Evolutionary conservation across 176 grass and related monocot species (phyloP).

Genomic region (bread wheat (Triticum aestivum)): DNA sequence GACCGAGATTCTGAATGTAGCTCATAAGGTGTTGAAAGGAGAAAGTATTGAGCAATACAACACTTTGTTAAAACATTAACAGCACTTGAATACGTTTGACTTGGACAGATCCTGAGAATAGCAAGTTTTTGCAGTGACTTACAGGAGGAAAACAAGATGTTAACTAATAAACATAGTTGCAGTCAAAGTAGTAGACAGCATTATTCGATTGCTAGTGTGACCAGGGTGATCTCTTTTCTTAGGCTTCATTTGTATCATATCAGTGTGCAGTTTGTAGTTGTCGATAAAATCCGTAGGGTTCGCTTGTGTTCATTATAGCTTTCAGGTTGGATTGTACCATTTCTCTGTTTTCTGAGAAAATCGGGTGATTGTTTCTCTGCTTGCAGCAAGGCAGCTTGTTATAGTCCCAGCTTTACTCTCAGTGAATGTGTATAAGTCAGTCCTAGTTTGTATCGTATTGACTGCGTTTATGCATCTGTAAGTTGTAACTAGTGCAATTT

Average conservation of each 20-base stretch:
- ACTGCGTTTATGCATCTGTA: not conserved
- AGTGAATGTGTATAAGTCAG: not conserved
- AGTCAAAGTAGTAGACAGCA: slow-evolving; percentile 12
- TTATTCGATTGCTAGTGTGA: slow-evolving; percentile 28
- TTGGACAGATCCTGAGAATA: not conserved
- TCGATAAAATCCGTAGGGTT: not conserved
- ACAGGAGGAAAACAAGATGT: not conserved
- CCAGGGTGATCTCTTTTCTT: not conserved
- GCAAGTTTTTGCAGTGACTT: not conserved
- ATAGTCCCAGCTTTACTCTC: not conserved
- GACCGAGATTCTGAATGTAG: slow-evolving; percentile 61
- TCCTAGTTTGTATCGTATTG: slow-evolving; percentile 11
- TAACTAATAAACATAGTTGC: slow-evolving; percentile 7
- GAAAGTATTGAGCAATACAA: slow-evolving; percentile 36
- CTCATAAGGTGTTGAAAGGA: slow-evolving; percentile 61
- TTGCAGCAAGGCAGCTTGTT: not conserved
- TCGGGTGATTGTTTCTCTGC: slow-evolving; percentile 16
- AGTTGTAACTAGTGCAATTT: not conserved
- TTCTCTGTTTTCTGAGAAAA: not conserved
- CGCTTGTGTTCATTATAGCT: not conserved
- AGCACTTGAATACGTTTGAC: not conserved
- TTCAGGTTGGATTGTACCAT: not conserved
- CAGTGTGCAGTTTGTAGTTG: slow-evolving; percentile 30
- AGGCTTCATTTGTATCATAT: slow-evolving; percentile 14
- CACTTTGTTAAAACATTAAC: not conserved